Conservation (phyloP, 2,329 filamentous ascomycete species). For the Lachnellula cervina region DNA sequence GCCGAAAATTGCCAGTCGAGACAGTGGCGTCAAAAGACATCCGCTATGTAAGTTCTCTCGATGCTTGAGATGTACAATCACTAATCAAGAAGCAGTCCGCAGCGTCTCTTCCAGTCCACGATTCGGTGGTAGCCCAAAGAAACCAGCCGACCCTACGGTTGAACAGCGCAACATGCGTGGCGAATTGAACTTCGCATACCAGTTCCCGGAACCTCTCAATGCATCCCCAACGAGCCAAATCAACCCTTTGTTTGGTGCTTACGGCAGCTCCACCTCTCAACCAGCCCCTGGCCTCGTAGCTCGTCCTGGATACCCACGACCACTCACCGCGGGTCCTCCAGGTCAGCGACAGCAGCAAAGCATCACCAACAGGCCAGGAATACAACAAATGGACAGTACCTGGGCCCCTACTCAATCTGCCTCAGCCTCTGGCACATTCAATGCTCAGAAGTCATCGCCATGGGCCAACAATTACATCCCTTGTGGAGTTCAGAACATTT, state of each 20-base stretch:
- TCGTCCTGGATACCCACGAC: constrained; percentile 27
- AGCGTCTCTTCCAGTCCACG: background rate
- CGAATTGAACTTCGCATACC: constrained; percentile 19
- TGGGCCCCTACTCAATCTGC: constrained; percentile 2
- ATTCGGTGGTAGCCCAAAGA: background rate
- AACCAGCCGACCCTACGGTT: background rate
- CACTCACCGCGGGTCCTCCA: constrained; percentile 33
- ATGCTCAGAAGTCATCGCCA: background rate
- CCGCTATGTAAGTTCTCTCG: background rate
- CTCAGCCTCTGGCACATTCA: background rate
- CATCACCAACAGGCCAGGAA: constrained; percentile 6
- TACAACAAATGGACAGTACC: constrained; percentile 4
- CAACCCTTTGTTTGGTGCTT: constrained; percentile 21
- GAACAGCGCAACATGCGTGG: constrained; percentile 1
- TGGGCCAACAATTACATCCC: constrained; percentile 6
- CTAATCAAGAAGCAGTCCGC: background rate
- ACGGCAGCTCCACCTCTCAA: background rate
- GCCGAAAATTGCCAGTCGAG: background rate
- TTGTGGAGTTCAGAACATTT: background rate
- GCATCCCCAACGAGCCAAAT: constrained; percentile 4
- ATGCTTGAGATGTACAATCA: background rate
- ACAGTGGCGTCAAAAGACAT: background rate
- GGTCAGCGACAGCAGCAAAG: constrained; percentile 25
- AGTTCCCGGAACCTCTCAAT: constrained; percentile 23
- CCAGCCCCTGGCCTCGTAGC: background rate